These are phyloP conservation scores for Entrophospora sp. DNA, from an alignment of 192 early-diverging fungal species.

Conservation along the genomic window DNA sequence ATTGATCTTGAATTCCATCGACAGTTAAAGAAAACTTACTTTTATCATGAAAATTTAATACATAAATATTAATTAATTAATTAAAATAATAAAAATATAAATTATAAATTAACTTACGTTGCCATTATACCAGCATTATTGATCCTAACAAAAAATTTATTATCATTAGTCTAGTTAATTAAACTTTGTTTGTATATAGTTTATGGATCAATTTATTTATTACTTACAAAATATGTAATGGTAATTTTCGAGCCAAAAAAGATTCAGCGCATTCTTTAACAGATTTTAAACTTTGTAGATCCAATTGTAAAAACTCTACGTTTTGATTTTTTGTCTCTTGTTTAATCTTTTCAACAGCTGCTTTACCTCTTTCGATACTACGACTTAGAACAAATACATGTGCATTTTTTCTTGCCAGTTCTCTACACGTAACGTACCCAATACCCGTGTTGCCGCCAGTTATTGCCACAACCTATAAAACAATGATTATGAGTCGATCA, in stretches of 20 bases:
- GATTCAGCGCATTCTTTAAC: slow-evolving; percentile 20
- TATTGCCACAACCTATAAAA: too few species aligned
- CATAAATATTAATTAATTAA: background rate
- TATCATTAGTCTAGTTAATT: background rate
- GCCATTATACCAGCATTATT: slow-evolving; percentile 31
- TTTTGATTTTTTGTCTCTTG: slow-evolving; percentile 23
- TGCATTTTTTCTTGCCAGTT: too few species aligned
- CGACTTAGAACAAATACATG: too few species aligned
- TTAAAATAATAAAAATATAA: background rate
- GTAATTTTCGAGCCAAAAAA: slow-evolving; percentile 25
- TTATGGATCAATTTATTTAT: too few species aligned
- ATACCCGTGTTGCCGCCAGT: too few species aligned
- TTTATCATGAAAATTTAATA: background rate
- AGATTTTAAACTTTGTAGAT: slow-evolving; percentile 22
- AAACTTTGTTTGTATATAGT: background rate
- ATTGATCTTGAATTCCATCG: slow-evolving; percentile 31
- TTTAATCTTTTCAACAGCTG: slow-evolving; percentile 23
- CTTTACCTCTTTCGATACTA: too few species aligned
- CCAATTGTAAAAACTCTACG: slow-evolving; percentile 27
- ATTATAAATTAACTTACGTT: background rate
- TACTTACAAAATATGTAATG: slow-evolving; percentile 35
- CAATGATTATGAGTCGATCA: too few species aligned
- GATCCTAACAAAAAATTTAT: background rate
- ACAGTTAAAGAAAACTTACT: slow-evolving; percentile 16
- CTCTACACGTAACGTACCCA: too few species aligned